Evolutionary conservation across 2,329 filamentous ascomycete species (phyloP).

Genomic region (Colletotrichum godetiae): DNA sequence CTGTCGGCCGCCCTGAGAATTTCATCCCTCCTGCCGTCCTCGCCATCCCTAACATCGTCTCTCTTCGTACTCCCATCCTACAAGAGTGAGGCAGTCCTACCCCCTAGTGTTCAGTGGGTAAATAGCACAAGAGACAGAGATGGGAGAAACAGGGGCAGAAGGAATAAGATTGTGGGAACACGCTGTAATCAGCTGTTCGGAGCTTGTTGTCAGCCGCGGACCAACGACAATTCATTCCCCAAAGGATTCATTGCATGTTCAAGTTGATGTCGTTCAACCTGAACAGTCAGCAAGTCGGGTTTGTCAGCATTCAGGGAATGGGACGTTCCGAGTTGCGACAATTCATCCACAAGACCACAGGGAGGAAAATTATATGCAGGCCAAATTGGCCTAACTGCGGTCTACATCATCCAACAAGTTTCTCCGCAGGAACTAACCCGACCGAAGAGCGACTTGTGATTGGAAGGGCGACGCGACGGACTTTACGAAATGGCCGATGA

Average conservation of each 20-base stretch:
- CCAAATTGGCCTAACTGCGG: neutral
- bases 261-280: neutral
- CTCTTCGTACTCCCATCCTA: neutral
- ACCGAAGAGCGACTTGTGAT: neutral
- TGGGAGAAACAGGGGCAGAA: neutral
- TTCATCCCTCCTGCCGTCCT: neutral
- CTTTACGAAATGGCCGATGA: conserved; percentile 19
- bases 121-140: neutral
- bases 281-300: conserved; percentile 7
- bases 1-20: neutral
- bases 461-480: conserved; percentile 17
- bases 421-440: conserved; percentile 15
- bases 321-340: neutral
- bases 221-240: neutral
- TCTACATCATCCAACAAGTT: conserved; percentile 24
- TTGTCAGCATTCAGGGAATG: conserved; percentile 24
- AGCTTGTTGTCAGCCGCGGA: neutral
- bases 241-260: neutral
- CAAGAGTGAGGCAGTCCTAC: neutral
- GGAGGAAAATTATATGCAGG: neutral
- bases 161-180: neutral
- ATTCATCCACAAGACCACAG: neutral
- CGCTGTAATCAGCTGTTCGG: neutral
- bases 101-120: neutral
- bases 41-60: neutral